Percentiles rank a stretch among this genome's conserved stretches.
Conservation (phyloP, 2,329 filamentous ascomycete genomes). For the Fusarium tjaetaba region DNA sequence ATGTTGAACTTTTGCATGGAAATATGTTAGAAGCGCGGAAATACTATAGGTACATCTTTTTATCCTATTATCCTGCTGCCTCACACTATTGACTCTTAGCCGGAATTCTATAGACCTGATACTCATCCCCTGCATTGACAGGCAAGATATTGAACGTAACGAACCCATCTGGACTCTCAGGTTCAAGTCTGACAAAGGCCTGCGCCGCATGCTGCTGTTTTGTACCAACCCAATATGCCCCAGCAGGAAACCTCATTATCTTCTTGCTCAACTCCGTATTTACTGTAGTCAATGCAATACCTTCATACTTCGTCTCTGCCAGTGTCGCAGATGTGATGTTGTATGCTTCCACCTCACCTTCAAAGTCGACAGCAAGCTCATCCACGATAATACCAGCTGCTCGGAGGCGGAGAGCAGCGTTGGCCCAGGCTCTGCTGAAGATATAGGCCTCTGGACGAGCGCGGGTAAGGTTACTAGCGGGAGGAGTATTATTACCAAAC, state of each 20-base stretch:
- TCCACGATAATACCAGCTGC: conserved; percentile 40
- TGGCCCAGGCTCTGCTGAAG: conserved; percentile 43
- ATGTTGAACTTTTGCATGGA: no score
- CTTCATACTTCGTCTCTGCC: conserved; percentile 39
- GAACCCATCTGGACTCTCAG: conserved; percentile 47
- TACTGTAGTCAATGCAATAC: conserved; percentile 38
- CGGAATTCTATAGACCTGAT: conserved; percentile 43
- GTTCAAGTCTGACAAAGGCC: conserved; percentile 45
- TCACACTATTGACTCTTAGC: not conserved
- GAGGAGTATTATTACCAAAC: conserved; percentile 45
- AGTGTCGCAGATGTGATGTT: conserved; percentile 36
- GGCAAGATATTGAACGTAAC: conserved; percentile 46
- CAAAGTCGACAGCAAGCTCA: conserved; percentile 34
- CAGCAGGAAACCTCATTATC: conserved; percentile 40
- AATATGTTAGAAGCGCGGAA: no score
- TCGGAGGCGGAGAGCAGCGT: conserved; percentile 41
- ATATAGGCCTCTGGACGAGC: conserved; percentile 46
- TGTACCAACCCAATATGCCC: conserved; percentile 46
- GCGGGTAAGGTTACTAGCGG: conserved; percentile 43
- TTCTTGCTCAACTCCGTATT: conserved; percentile 29
- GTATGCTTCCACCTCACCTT: conserved; percentile 43
- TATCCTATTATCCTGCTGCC: no score
- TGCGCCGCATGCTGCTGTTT: conserved; percentile 46
- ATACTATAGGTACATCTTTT: no score
- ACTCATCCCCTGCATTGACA: conserved; percentile 44